Evolutionary conservation across 1,139 yeast species (phyloP).

Genomic region (Saccharomyces hybrid): DNA sequence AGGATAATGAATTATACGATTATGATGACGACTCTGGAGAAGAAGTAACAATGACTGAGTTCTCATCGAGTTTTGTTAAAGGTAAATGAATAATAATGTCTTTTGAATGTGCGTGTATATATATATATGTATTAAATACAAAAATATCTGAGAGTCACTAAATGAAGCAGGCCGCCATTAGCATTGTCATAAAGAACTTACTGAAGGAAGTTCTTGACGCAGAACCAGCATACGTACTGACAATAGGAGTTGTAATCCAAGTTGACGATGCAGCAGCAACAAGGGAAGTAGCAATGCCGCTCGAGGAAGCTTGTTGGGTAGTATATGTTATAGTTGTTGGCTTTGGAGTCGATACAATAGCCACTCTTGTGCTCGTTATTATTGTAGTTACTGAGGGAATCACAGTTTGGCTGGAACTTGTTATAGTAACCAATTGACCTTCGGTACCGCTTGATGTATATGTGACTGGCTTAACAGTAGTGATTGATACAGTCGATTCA

Average conservation of each 20-base stretch:
- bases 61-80: conserved; percentile 48
- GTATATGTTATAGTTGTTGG: conserved; percentile 3
- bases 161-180: conserved; percentile 1
- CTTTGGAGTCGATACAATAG: conserved; percentile 6
- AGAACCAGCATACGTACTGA: conserved; percentile 6
- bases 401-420: conserved; percentile 8
- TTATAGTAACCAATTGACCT: conserved; percentile 9
- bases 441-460: conserved; percentile 8
- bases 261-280: conserved; percentile 4
- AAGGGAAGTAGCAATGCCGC: background rate
- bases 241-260: conserved; percentile 2
- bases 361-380: conserved; percentile 7
- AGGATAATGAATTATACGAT: conserved; percentile 86
- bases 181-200: background rate
- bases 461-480: conserved; percentile 11
- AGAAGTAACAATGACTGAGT: conserved; percentile 76
- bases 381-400: conserved; percentile 8
- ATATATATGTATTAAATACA: background rate
- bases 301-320: background rate
- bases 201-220: background rate
- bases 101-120: background rate
- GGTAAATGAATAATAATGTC: conserved; percentile 18
- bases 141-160: background rate
- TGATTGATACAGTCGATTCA: conserved; percentile 10
- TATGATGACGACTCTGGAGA: conserved; percentile 78